Percentiles rank a stretch among this genome's conserved stretches.
Conservation (phyloP, 345 rosid species). For the Hibiscus syriacus region DNA sequence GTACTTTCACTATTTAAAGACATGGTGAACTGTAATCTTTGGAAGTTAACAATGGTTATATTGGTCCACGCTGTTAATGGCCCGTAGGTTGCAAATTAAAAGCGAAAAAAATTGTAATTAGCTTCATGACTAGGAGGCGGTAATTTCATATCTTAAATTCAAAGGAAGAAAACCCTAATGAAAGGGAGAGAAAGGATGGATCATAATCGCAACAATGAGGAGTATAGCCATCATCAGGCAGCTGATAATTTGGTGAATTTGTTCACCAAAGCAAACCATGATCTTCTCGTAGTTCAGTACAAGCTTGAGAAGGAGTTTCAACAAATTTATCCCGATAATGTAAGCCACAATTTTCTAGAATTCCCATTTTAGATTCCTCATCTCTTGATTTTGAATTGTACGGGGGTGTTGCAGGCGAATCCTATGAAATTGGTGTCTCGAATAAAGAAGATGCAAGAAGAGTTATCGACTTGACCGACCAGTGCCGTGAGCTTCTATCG, state of each 20-base stretch:
- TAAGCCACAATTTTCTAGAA: conserved; percentile 18
- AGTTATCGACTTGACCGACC: conserved; percentile 53
- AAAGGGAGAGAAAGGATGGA: conserved; percentile 20
- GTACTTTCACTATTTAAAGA: too few species aligned
- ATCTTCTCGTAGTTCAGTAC: conserved; percentile 55
- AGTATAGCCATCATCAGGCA: conserved; percentile 26
- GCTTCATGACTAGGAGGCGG: neutral
- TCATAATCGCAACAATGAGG: conserved; percentile 27
- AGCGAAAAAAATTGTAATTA: neutral
- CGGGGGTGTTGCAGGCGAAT: conserved; percentile 60
- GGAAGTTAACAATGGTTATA: neutral
- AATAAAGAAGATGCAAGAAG: conserved; percentile 73
- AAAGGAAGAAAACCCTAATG: conserved; percentile 8
- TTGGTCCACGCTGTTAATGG: neutral
- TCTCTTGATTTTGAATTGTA: too few species aligned
- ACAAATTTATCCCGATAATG: conserved; percentile 67
- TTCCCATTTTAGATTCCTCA: neutral
- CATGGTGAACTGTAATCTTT: too few species aligned
- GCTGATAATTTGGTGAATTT: conserved; percentile 45
- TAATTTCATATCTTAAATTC: neutral
- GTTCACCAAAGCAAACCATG: conserved; percentile 57
- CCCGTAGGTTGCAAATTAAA: neutral
- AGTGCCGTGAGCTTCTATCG: conserved; percentile 71
- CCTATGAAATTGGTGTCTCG: conserved; percentile 70
- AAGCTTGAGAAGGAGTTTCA: conserved; percentile 78